phyloP scores from a whole-genome alignment of 75 land plant species.

The Adiantum capillusveneris region DNA sequence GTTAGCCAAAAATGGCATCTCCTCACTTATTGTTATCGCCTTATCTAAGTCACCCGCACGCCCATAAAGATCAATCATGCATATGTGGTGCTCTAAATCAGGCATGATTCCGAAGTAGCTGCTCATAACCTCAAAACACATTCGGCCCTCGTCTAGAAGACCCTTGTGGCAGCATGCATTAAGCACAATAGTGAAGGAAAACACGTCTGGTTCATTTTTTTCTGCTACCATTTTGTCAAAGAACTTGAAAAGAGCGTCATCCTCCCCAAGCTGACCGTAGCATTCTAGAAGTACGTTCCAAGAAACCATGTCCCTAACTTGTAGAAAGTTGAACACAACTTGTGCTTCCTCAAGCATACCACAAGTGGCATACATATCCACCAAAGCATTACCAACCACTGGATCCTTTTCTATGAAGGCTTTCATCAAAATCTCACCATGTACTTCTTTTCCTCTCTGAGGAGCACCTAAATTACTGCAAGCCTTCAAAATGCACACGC shows the following conservation, averaged over 20 bases:
- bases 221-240: slow-evolving; percentile 5
- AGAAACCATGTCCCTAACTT: slow-evolving; percentile 12
- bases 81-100: slow-evolving; percentile 4
- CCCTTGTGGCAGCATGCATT: slow-evolving; percentile 14
- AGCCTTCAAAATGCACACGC: slow-evolving; percentile 1
- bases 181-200: slow-evolving; percentile 10
- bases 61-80: slow-evolving; percentile 19
- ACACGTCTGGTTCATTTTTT: slow-evolving; percentile 3
- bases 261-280: slow-evolving; percentile 12
- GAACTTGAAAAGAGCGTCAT: neutral
- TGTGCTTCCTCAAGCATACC: slow-evolving; percentile 10
- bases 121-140: slow-evolving; percentile 7
- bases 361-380: slow-evolving; percentile 18
- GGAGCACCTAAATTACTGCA: neutral
- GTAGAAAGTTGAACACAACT: slow-evolving; percentile 8
- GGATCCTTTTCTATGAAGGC: slow-evolving; percentile 4
- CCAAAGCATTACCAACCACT: slow-evolving; percentile 7
- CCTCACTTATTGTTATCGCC: slow-evolving; percentile 1
- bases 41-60: slow-evolving; percentile 9
- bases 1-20: slow-evolving; percentile 6
- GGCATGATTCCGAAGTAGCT: slow-evolving; percentile 6
- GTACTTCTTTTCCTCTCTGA: neutral
- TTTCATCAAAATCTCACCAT: neutral
- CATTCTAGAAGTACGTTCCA: slow-evolving; percentile 21
- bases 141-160: neutral